phyloP scores from a whole-genome alignment of 371 early-diverging fungal genomes.

The Saksenaea oblongispora region DNA sequence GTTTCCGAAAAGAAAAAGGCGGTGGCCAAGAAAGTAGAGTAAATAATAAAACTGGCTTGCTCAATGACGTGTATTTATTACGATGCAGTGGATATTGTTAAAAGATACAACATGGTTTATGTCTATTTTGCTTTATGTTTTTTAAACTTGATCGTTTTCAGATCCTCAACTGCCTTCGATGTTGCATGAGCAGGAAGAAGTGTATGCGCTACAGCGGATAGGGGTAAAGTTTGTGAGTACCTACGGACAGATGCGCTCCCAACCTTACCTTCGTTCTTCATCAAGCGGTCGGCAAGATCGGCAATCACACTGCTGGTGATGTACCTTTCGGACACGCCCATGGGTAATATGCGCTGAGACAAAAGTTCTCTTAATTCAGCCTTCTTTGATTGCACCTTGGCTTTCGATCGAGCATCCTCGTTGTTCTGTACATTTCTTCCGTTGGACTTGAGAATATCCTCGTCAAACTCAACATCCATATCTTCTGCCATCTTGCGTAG shows the following conservation, averaged over 20 bases:
- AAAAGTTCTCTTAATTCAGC: constrained; percentile 62
- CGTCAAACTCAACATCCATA: constrained; percentile 82
- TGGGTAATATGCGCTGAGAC: constrained; percentile 67
- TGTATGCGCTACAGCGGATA: not conserved
- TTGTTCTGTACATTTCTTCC: constrained; percentile 24
- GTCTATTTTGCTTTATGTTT: not conserved
- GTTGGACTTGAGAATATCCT: constrained; percentile 58
- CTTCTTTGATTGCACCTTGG: constrained; percentile 58
- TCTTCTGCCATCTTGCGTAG: constrained; percentile 83
- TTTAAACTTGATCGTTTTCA: not conserved
- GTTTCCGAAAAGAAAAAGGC: constrained; percentile 34
- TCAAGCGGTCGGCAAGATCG: constrained; percentile 64
- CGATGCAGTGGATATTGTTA: not conserved
- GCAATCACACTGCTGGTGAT: constrained; percentile 70
- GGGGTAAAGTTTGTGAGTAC: not conserved
- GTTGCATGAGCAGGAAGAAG: constrained; percentile 19
- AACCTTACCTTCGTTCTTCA: constrained; percentile 41
- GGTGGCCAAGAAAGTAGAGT: not conserved
- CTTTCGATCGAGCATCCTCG: constrained; percentile 26
- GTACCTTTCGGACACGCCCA: constrained; percentile 72
- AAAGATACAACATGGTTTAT: not conserved
- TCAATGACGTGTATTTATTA: not conserved
- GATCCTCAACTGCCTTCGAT: constrained; percentile 16
- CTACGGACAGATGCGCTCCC: constrained; percentile 1
- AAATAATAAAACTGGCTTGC: not conserved